Percentiles rank a stretch among this genome's conserved stretches.
These are phyloP conservation scores for Mariannaea sp. DNA, from an alignment of 2,329 filamentous ascomycete species.

Conservation along the genomic window DNA sequence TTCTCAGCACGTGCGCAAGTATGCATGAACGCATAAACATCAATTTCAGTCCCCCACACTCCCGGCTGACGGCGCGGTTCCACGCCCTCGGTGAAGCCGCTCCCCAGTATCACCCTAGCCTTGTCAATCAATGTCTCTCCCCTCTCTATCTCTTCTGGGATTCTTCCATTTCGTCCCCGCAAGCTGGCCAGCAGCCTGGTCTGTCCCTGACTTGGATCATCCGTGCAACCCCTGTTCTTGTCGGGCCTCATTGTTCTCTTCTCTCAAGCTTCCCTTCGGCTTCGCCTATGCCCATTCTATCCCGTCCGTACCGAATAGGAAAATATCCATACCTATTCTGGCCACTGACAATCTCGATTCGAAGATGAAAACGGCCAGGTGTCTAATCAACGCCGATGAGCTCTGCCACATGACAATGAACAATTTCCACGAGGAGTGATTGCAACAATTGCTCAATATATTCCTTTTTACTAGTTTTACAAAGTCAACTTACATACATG, in stretches of 20 bases:
- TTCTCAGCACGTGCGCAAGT: background rate
- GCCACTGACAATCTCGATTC: too few relatives aligned
- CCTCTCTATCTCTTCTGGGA: too few relatives aligned
- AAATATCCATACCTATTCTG: too few relatives aligned
- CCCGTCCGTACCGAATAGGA: constrained; percentile 23
- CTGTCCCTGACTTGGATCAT: constrained; percentile 25
- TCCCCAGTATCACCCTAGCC: constrained; percentile 22
- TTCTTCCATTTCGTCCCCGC: constrained; percentile 18
- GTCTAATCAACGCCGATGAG: too few relatives aligned
- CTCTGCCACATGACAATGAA: background rate
- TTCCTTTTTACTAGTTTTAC: constrained; percentile 28
- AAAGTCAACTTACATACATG: constrained; percentile 21
- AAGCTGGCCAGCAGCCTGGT: constrained; percentile 22
- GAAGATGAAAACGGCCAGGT: too few relatives aligned
- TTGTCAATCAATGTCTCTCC: background rate
- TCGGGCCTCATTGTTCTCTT: constrained; percentile 19
- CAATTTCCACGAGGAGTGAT: background rate
- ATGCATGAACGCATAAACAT: constrained; percentile 40
- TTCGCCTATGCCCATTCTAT: constrained; percentile 11
- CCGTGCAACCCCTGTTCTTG: constrained; percentile 24
- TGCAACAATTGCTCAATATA: constrained; percentile 19
- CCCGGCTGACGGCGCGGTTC: constrained; percentile 36
- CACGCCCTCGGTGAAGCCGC: constrained; percentile 40
- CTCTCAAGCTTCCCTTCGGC: constrained; percentile 22
- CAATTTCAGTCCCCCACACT: constrained; percentile 39